Evolutionary conservation across 352 stramenopile genomes (phyloP), one percentile per base, ranked within the genome.

Genomic region (Pythium chondricola): DNA sequence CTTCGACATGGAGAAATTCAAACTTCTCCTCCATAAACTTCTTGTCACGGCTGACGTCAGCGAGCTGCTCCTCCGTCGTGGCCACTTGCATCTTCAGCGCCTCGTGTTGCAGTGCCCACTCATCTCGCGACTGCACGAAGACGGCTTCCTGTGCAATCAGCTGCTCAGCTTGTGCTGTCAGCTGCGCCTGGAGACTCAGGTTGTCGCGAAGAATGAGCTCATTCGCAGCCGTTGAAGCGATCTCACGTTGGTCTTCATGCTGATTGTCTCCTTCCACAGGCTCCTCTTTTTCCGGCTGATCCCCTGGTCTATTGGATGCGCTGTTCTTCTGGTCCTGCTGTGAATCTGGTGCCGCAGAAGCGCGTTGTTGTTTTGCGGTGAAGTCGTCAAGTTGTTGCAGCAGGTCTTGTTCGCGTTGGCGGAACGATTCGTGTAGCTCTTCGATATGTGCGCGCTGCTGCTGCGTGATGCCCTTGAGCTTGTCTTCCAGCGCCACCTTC

Each of bases 21-120:
- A 71, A 64, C 27, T 75, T 71, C 26, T 72, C 60, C 4, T 61
- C 55, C 22, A 65, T 43, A 44, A 63, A 63, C 31, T 69, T 50
- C 32, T 68, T 69, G 22, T 71, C 66, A 17, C 66, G 45, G 39
- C 57, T 44, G 16, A 65, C 33, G 14, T 75, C 62, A 11, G 36
- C 21, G 16, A 48, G 35, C 29, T 61, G 16, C 9, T 54, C 48
- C 35, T 71, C 31, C n/a, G 63, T 9, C 1, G 60, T 21, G 17
- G 48, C 50, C n/a, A 59, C 20, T 38, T 63, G 21, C 26, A 42
- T 37, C 24, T 46, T 45, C 27, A 63, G 14, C 20, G 52, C 56
- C 10, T 69, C 61, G 0, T 32, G 24, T 39, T 66, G 56, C 25
- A 82, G 48, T 22, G 52, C 20, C 26, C 53, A 67, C 18, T 78